Evolutionary conservation across 177 flowering plant species (phyloP), one percentile per base, ranked within the genome.

Genomic region (Vitis hybrid): DNA sequence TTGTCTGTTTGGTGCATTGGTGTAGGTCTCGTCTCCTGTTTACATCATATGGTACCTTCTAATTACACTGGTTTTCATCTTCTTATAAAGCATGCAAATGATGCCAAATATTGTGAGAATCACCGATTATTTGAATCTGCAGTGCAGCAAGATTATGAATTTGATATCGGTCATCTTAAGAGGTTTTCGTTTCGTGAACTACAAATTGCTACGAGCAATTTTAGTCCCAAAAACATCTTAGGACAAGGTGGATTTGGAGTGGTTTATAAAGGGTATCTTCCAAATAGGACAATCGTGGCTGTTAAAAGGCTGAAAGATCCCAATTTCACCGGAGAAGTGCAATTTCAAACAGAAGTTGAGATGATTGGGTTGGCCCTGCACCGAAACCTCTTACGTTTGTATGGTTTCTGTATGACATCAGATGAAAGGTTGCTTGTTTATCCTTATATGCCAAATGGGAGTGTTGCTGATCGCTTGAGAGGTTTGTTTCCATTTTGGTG

Each of bases 271-370:
- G 99, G 98, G 8, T 79, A 80, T 68, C 93, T 95, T 52, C 82
- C 88, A 32, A 89, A 90, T 81, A 84, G 76, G 75, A 88, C 85
- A 3, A 15, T 84, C 34, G 85, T 95, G 70, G 99, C 99, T 51
- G 99, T 95, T 14, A 95, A 95, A 78, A 82, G 98, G 79, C 78
- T 95, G 62, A 90, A 77, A 80, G 97, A 95, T 83, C 96, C 96
- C 61, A 90, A 80, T 77, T 84, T 79, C 77, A 85, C 97, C 19
- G 99, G 99, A 71, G 99, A 95, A 78, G 82, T 87, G 70, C 99
- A 93, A 82, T 96, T 96, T 78, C 98, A 93, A 76, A 96, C 99
- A 17, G 99, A 96, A 82, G 98, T 95, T 66, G 98, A 92, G 83
- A 88, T 91, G 94, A 96, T 96, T 78, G 92, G 99, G 56, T 83